Conservation (phyloP, 768 basidiomycete genomes). For the Tephrocybe sp. region DNA sequence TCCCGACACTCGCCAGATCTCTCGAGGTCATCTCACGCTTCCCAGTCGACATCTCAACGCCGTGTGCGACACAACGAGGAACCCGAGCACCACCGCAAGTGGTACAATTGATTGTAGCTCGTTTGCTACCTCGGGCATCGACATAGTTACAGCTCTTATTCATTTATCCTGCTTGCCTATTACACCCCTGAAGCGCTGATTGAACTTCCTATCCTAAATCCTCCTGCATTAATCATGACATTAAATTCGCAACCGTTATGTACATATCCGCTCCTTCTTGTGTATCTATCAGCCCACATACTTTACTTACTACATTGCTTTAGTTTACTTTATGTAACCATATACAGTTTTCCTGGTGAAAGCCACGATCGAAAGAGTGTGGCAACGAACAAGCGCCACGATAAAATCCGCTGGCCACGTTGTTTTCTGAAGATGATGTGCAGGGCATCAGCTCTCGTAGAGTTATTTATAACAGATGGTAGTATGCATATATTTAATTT, state of each 20-base stretch:
- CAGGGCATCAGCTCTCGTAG: no score
- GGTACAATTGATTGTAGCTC: conserved; percentile 37
- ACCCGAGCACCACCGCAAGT: conserved; percentile 38
- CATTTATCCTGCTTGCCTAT: conserved; percentile 41
- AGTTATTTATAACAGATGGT: no score
- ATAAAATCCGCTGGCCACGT: not conserved
- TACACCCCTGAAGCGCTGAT: conserved; percentile 34
- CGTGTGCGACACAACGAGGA: conserved; percentile 42
- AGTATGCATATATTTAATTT: not conserved
- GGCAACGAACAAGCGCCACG: conserved; percentile 2
- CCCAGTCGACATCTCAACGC: conserved; percentile 42
- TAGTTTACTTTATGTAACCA: conserved; percentile 24
- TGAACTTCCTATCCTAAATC: conserved; percentile 27
- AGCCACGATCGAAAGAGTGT: no score
- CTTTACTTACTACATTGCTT: conserved; percentile 22
- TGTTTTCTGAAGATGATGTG: no score
- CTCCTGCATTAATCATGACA: conserved; percentile 34
- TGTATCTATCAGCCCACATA: conserved; percentile 19
- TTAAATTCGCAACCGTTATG: conserved; percentile 33
- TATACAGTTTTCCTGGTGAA: conserved; percentile 14
- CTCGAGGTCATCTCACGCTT: conserved; percentile 28
- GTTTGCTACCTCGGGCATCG: conserved; percentile 22
- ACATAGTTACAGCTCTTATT: conserved; percentile 39
- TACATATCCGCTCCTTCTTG: conserved; percentile 28
- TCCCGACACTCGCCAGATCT: conserved; percentile 40